Base-by-base conservation (phyloP, 768 basidiomycete genomes). In the Leccinum rimulosum region DNA sequence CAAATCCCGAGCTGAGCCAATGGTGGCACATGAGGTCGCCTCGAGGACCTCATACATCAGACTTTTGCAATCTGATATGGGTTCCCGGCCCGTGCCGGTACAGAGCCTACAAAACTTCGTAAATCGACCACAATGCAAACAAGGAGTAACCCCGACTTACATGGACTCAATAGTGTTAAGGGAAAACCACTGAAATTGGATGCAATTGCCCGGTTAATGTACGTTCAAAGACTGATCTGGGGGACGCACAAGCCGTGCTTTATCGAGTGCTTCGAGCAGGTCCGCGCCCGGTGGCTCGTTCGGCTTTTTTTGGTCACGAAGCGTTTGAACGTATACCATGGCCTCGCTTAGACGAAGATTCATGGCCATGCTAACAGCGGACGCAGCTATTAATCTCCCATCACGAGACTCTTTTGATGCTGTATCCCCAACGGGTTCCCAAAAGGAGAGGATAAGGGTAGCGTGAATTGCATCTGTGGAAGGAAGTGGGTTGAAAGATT, bases 281-380 rank as follows among this genome's bases (percentile, higher is more conserved):
- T 78, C 74, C 9, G 64, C 59, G 36, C 60, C 57, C 33, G 70
- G 64, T 4, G 66, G 62, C 3, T 74, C 67, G 19, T 66, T 64
- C 4, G 64, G 52, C 59, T 69, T 72, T 55, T 67, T 73, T 30
- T 70, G 65, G 36, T 61, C 64, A 25, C 73, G 68, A 48, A 79
- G 68, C 4, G 57, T 66, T 35, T 61, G 65, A 22, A 66, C 72
- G 54, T 74, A 70, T 22, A 70, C 62, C 58, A 76, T 74, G 8
- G 75, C 77, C 52, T 74, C 67, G 51, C 74, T 71, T 4, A 80
- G 67, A 28, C 73, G 75, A 52, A 82, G 63, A 61, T 77, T 79
- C 66, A 76, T 79, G 22, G 79, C 79, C 77, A 80, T 80, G 51
- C 74, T 77, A 28, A 81, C 74, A 12, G 81, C 81, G 2, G 72